phyloP scores from a whole-genome alignment of 805 yeast species.

The Kodamaea nitidulidarum region DNA sequence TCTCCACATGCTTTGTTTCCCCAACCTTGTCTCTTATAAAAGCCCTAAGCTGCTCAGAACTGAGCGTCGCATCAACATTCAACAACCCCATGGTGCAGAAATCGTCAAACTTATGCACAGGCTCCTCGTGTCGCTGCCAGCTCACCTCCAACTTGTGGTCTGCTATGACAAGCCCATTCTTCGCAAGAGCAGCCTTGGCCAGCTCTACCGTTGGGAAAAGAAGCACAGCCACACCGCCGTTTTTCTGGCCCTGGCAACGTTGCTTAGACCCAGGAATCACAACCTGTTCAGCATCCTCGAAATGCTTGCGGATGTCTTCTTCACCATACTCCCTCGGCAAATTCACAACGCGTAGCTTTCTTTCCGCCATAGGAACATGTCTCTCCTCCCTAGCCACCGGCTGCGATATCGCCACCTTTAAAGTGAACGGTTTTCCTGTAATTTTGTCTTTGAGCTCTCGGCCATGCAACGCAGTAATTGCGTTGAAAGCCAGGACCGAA shows the following conservation, averaged over 20 bases:
- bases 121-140: slow-evolving; percentile 9
- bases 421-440: slow-evolving; percentile 22
- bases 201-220: slow-evolving; percentile 41
- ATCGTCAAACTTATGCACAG: slow-evolving; percentile 18
- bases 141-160: slow-evolving; percentile 49
- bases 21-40: slow-evolving; percentile 26
- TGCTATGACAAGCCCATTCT: slow-evolving; percentile 39
- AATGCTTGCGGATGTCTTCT: slow-evolving; percentile 34
- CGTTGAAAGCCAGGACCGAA: slow-evolving; percentile 41
- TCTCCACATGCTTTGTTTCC: slow-evolving; percentile 38
- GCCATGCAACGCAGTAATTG: slow-evolving; percentile 41
- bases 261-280: slow-evolving; percentile 39
- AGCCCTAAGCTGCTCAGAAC: slow-evolving; percentile 27
- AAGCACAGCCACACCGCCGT: slow-evolving; percentile 68
- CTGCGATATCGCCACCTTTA: slow-evolving; percentile 61
- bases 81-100: slow-evolving; percentile 18
- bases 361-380: slow-evolving; percentile 48
- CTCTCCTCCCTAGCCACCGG: slow-evolving; percentile 40
- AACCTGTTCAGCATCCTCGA: slow-evolving; percentile 47
- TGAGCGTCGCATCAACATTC: slow-evolving; percentile 33
- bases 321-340: slow-evolving; percentile 46
- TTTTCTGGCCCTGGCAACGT: slow-evolving; percentile 27
- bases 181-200: slow-evolving; percentile 44
- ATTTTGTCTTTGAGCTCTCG: slow-evolving; percentile 26
- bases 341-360: slow-evolving; percentile 55